Evolutionary conservation across 2,329 filamentous ascomycete species (phyloP).

Genomic region (Phaeosphaeriaceae sp.): DNA sequence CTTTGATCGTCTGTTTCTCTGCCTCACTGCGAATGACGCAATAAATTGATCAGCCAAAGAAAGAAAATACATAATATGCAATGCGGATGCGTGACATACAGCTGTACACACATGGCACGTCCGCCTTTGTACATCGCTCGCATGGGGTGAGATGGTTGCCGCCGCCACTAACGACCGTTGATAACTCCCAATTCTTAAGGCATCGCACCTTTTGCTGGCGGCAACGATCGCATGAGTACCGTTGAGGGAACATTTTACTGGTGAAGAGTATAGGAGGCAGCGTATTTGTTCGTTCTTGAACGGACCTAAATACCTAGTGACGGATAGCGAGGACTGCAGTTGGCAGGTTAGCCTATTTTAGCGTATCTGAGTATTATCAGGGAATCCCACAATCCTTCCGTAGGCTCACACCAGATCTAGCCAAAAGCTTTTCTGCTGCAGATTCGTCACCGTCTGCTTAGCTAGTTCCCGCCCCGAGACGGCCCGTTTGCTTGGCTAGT

Average conservation of each 20-base stretch:
- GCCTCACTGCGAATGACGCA: neutral
- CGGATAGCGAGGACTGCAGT: neutral
- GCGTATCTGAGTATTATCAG: neutral
- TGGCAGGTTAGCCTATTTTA: neutral
- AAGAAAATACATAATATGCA: neutral
- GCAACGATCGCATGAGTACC: constrained; percentile 16
- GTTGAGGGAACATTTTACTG: constrained; percentile 12
- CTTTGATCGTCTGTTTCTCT: neutral
- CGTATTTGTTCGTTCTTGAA: neutral
- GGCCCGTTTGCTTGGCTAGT: too few relatives aligned
- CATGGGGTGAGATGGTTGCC: constrained; percentile 2
- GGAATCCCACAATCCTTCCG: neutral
- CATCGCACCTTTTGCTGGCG: constrained; percentile 11
- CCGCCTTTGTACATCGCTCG: constrained; percentile 6
- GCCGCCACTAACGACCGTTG: neutral
- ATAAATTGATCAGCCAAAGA: neutral
- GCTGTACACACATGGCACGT: constrained; percentile 7
- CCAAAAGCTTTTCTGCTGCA: too few relatives aligned
- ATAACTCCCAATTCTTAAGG: neutral
- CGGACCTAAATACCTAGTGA: neutral
- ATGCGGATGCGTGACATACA: constrained; percentile 1
- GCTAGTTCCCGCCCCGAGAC: neutral
- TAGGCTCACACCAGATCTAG: too few relatives aligned
- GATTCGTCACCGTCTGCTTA: too few relatives aligned
- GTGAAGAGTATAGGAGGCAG: neutral